phyloP scores from a whole-genome alignment of 169 alveolate genomes.

The Plasmodium gaboni region DNA sequence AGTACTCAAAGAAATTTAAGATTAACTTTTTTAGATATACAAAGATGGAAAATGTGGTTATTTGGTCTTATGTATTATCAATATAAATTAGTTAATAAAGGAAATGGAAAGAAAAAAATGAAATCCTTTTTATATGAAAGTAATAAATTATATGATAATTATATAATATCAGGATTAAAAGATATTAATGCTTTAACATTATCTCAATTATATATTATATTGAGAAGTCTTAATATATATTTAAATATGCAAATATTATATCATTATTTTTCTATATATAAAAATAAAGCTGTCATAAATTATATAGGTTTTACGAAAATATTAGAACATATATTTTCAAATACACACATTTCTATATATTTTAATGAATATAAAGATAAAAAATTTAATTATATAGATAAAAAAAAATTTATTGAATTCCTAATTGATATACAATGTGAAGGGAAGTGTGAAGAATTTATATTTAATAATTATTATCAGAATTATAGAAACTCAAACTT shows the following conservation, averaged over 20 bases:
- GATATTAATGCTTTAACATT: slow-evolving; percentile 70
- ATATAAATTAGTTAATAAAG: slow-evolving; percentile 69
- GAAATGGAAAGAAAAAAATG: slow-evolving; percentile 38
- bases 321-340: slow-evolving; percentile 74
- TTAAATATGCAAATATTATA: slow-evolving; percentile 71
- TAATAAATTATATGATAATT: slow-evolving; percentile 69
- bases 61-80: slow-evolving; percentile 75
- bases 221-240: slow-evolving; percentile 74
- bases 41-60: slow-evolving; percentile 78
- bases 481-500: too few relatives aligned
- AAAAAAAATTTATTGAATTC: slow-evolving; percentile 60
- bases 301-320: slow-evolving; percentile 75
- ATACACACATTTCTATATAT: slow-evolving; percentile 47
- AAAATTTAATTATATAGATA: slow-evolving; percentile 38
- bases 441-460: slow-evolving; percentile 65
- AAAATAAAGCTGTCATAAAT: slow-evolving; percentile 70
- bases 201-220: slow-evolving; percentile 70
- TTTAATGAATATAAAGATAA: slow-evolving; percentile 67
- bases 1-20: slow-evolving; percentile 43
- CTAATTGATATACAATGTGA: slow-evolving; percentile 72
- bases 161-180: slow-evolving; percentile 72
- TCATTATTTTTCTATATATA: slow-evolving; percentile 76
- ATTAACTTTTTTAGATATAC: slow-evolving; percentile 71
- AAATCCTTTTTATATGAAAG: slow-evolving; percentile 58
- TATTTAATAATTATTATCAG: slow-evolving; percentile 7